Evolutionary conservation across 2,329 filamentous ascomycete species (phyloP), one percentile per base, ranked within the genome.

Genomic region (Simplicillium sp.): DNA sequence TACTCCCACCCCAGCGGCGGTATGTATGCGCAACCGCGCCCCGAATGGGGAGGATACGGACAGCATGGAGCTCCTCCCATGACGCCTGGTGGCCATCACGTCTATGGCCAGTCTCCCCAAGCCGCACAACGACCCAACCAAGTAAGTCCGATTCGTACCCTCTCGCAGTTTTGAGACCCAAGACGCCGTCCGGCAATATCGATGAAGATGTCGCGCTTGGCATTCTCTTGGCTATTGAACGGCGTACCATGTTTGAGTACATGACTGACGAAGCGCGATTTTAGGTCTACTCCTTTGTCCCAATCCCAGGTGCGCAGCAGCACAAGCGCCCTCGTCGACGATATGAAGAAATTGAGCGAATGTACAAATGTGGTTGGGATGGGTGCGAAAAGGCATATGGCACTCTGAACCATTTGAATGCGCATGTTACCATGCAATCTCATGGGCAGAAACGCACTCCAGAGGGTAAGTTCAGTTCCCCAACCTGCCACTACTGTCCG

Each of bases 301-400:
- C 92, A 0, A 97, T 97, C 54, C 92, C 92, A 2, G 92, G 92
- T 48, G 87, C 90, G 11, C 89, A 96, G 59, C 92, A 98, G 60
- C 90, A 97, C 62, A 98, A 98, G 70, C 80, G 92, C 44, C 92
- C 92, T 11, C 79, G 92, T 48, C 75, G 92, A 54, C 80, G 92
- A 40, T 98, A 96, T 55, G 92, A 98, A 64, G 92, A 98, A 61
- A 98, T 98, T 53, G 92, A 98, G 69, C 82, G 92, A 58, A 97
- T 98, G 92, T 97, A 98, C 72, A 97, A 97, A 65, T 98, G 92
- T 58, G 92, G 90, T 18, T 97, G 88, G 87, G 90, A 96, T 50
- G 89, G 89, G 8, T 98, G 92, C 58, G 92, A 98, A 65, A 98
- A 98, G 67, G 92, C 92, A 3, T 98, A 98, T 53, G 92, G 92